Evolutionary conservation across 176 grass and related monocot species (phyloP).

Genomic region (Triticum dicoccoides): DNA sequence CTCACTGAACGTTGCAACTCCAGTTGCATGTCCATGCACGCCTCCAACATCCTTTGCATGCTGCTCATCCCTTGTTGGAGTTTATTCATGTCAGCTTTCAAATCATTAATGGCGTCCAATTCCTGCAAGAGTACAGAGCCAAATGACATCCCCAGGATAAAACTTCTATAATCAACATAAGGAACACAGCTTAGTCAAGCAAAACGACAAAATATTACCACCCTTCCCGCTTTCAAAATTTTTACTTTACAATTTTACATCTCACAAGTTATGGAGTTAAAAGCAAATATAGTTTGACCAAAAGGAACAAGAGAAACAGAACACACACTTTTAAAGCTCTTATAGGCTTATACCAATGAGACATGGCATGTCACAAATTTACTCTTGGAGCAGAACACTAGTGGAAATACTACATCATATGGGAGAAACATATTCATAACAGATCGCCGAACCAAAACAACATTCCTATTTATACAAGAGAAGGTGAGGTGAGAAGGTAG

Average conservation of each 20-base stretch:
- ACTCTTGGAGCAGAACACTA: not conserved
- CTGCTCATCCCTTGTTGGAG: slow-evolving; percentile 90
- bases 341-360: not conserved
- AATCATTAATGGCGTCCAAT: slow-evolving; percentile 88
- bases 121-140: slow-evolving; percentile 54
- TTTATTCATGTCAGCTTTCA: slow-evolving; percentile 80
- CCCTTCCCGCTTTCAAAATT: not conserved
- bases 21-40: slow-evolving; percentile 98
- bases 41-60: slow-evolving; percentile 93
- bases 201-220: not conserved
- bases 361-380: not conserved
- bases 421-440: not conserved
- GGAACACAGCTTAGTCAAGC: not conserved
- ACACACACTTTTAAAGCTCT: not conserved
- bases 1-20: slow-evolving; percentile 90
- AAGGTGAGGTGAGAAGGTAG: slow-evolving; percentile 22
- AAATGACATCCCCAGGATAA: not conserved
- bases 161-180: not conserved
- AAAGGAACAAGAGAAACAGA: not conserved
- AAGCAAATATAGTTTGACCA: not conserved
- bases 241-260: not conserved
- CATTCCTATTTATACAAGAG: not conserved
- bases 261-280: not conserved
- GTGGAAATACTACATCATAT: not conserved
- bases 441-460: not conserved